Conservation (phyloP, 2,329 filamentous ascomycete genomes). For the Massarina eburnea region DNA sequence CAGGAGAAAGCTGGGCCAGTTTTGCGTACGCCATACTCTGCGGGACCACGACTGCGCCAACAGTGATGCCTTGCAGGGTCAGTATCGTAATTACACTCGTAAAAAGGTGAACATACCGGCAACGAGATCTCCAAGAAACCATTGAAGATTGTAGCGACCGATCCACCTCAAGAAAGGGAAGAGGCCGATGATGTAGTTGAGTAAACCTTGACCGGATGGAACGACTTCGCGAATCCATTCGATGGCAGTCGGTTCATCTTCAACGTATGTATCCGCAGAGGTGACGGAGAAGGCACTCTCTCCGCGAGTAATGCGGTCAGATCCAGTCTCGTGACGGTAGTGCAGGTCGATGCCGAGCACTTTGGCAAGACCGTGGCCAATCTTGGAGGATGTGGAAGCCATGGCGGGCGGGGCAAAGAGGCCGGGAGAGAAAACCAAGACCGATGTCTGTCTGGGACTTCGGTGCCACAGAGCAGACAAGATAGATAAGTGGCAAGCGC, state of each 20-base stretch:
- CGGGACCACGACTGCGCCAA: constrained; percentile 80
- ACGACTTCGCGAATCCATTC: constrained; percentile 71
- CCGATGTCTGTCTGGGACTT: not conserved
- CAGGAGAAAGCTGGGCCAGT: constrained; percentile 72
- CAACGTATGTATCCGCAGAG: constrained; percentile 75
- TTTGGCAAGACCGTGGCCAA: constrained; percentile 76
- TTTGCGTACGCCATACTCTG: constrained; percentile 95
- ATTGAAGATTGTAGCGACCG: constrained; percentile 80
- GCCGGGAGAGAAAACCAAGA: constrained; percentile 6
- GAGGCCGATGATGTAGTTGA: constrained; percentile 66
- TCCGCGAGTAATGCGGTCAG: constrained; percentile 69
- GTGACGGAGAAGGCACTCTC: constrained; percentile 77
- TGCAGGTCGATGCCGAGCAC: constrained; percentile 79
- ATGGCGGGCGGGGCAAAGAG: constrained; percentile 14
- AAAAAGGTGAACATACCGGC: constrained; percentile 64
- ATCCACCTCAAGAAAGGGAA: constrained; percentile 96
- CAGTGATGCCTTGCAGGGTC: constrained; percentile 61
- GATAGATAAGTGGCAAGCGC: constrained; percentile 26
- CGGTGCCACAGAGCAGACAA: constrained; percentile 17
- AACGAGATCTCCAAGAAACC: constrained; percentile 85
- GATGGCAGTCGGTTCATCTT: constrained; percentile 72
- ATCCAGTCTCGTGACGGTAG: constrained; percentile 60
- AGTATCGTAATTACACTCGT: not conserved
- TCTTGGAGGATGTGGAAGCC: constrained; percentile 51
- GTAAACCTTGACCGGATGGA: constrained; percentile 59